Evolutionary conservation across 345 rosid genomes (phyloP), one percentile per base, ranked within the genome.

Genomic region (Murraya koenigii): DNA sequence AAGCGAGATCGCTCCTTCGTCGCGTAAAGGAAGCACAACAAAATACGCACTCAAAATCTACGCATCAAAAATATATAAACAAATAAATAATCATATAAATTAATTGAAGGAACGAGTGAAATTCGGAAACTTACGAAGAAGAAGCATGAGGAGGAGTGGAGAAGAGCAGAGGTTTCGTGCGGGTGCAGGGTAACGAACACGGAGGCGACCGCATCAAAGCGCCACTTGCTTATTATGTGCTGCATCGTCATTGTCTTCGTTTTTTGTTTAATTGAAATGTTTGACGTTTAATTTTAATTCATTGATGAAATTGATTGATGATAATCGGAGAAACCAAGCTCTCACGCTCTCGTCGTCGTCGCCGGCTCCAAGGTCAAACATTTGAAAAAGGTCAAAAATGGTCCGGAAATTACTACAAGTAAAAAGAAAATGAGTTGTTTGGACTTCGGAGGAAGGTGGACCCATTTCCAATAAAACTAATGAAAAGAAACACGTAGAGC

Each of bases 1-100:
- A 0, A 95, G 86, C 0, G 97, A 93, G 80, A 95, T 92, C 6
- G 98, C 97, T 3, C 97, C 97, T 64, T 95, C 98, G 38, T 95
- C 98, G 35, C 97, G 92, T 79, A 95, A 88, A 11, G 99, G 96
- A 30, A 95, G 88, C 80, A 93, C 92, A 76, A 93, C 91, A 75
- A 95, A 95, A 71, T 95, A 93, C 11, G 99, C 98, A 70, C 97
- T 89, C 87, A 95, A 78, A 78, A 93, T 88, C 99, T 95, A 80
- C 52, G 58, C 13, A 20, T 52, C 6, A 26, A 55, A 39, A 3
- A 8, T 23, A 7, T 9, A 13, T 9, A 22, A 71, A 54, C 15
- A 52, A 70, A 8, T 0, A 52, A 52, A 3, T 25, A 8, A 2
- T 19, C 22, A 2, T 20, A 19, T 20, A 9, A 20, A 5, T 8